Evolutionary conservation across 2,329 filamentous ascomycete species (phyloP), one percentile per base, ranked within the genome.

Genomic region (Lachnellula arida): DNA sequence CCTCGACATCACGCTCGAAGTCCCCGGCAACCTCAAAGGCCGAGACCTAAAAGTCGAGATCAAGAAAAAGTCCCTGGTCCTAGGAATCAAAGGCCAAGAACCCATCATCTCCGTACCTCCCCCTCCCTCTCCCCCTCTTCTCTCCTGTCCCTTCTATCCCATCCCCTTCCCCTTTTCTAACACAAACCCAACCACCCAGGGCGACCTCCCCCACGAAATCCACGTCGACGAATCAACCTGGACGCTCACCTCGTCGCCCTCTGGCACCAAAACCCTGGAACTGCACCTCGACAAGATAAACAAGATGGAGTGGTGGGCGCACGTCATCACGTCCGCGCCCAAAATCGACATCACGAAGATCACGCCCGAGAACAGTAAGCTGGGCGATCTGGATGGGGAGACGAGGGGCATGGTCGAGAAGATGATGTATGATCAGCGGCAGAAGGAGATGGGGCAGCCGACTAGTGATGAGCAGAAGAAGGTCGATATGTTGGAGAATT

Each of bases 381-480:
- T 99, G 68, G 86, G 88, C 55, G 94, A 99, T 72, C 78, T 99
- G 64, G 93, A 97, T 70, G 94, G 94, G 59, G 89, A 96, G 79
- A 99, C 94, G 53, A 83, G 94, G 62, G 83, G 86, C 57, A 97
- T 99, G 93, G 94, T 99, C 46, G 94, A 99, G 84, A 99, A 99
- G 84, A 99, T 99, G 94, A 99, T 99, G 94, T 99, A 82, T 68
- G 94, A 99, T 77, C 94, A 99, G 80, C 81, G 89, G 64, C 92
- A 97, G 78, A 99, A 99, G 84, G 92, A 97, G 78, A 78, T 82
- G 73, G 94, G 94, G 4, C 81, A 88, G 73, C 90, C 91, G 47
- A 91, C 87, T 12, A 96, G 90, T 63, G 94, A 97, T 64, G 94
- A 99, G 78, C 86, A 96, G 81, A 90, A 92, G 80, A 97, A 97